A percentile compares a stretch with the other conserved stretches of the same genome.
Evolutionary conservation across 2,329 filamentous ascomycete species (phyloP).

Genomic region (Aspergillus flavus): DNA sequence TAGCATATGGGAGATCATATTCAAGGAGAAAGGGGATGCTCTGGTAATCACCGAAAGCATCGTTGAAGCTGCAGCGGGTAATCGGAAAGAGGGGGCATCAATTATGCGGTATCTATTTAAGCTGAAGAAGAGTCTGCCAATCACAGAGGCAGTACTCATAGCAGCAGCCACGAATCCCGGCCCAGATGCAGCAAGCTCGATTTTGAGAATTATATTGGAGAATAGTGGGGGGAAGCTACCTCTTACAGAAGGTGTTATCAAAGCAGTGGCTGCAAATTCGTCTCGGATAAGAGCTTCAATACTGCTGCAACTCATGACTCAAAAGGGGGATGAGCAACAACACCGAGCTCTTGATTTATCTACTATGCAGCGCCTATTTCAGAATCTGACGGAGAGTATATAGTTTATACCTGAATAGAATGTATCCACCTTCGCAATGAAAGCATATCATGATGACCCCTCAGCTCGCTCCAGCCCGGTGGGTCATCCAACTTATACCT

Average conservation of each 20-base stretch:
- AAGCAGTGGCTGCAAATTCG: neutral
- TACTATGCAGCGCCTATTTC: neutral
- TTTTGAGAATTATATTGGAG: neutral
- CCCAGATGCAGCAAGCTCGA: neutral
- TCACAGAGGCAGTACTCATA: neutral
- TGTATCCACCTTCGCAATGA: too few relatives aligned
- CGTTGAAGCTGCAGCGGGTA: neutral
- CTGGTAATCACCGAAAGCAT: neutral
- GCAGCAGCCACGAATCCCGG: neutral
- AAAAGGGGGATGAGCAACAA: neutral
- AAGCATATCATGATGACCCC: too few relatives aligned
- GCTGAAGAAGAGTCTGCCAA: neutral
- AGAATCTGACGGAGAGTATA: too few relatives aligned
- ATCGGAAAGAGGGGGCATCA: accelerated
- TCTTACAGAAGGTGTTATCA: neutral
- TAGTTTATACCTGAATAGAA: too few relatives aligned
- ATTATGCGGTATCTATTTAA: neutral
- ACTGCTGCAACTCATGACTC: accelerated
- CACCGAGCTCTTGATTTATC: neutral
- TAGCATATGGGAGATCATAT: accelerated
- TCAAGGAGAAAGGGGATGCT: neutral
- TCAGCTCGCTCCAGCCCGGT: too few relatives aligned
- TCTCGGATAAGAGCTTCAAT: neutral
- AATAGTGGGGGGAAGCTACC: accelerated
- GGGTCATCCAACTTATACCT: too few relatives aligned